Evolutionary conservation across 1,284 basidiomycete genomes (phyloP), one percentile per base, ranked within the genome.

Genomic region (Boletellus deceptivus): DNA sequence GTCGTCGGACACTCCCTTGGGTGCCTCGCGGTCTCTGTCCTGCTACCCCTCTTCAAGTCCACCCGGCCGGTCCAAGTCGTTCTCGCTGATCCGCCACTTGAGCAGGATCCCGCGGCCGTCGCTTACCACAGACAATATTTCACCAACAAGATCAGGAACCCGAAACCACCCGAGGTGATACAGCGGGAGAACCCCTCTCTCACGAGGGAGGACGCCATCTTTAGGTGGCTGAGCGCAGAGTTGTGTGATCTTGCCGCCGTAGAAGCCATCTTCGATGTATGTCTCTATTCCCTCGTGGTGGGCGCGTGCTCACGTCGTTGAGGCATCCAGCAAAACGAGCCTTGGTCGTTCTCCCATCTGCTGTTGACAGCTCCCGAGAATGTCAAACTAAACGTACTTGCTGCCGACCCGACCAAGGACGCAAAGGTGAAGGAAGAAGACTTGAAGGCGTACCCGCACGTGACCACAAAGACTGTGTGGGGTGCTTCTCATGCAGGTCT

Each of bases 1-100:
- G 43, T 61, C 35, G 9, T 61, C 10, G 60, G 62, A 10, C 49
- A 65, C 17, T 64, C 63, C 6, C 49, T 65, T 6, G 63, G 61
- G 2, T 59, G 45, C 1, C 0, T 60, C 24, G 35, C 64, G 6
- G 25, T 38, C 13, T 3, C 43, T 10, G 41, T 46, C 9, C 39
- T 60, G 4, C 20, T 60, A 0, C 46, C 49, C 18, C 22, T 53
- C 6, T 33, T 62, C 29, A 41, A 47, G 4, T 43, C 50, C 13
- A 16, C 46, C 11, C 49, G 20, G 18, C 9, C 41, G 0, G 45
- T 61, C 31, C 46, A 9, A 0, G 48, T 57, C 36, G 33, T 59
- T 22, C 58, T 63, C 18, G 11, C 50, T 14, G 59, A 63, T 9
- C 61, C 61, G 1, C 59, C 61, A 3, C 16, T 63, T 7, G 49